These are phyloP conservation scores for Solidago caesia DNA, from an alignment of 129 eudicot genomes.

Conservation along the genomic window DNA sequence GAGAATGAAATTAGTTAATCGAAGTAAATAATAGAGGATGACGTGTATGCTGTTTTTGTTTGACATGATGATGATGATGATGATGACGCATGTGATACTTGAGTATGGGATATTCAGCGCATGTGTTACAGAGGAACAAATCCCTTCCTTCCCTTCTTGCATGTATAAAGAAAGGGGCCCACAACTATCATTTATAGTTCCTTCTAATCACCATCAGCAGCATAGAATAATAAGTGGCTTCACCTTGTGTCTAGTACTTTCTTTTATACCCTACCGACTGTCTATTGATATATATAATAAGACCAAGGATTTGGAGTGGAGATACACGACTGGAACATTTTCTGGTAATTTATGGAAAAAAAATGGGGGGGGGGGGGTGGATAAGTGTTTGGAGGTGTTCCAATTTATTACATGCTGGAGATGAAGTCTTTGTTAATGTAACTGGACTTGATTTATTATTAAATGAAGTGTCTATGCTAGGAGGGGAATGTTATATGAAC, in stretches of 20 bases:
- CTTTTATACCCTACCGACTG: background rate
- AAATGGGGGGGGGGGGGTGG: no score
- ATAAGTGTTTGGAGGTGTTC: conserved; percentile 10
- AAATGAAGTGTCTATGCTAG: background rate
- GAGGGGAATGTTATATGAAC: conserved; percentile 5
- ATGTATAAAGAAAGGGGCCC: conserved; percentile 5
- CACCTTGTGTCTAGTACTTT: background rate
- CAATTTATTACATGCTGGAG: conserved; percentile 1
- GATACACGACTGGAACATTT: background rate
- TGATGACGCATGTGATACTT: no score
- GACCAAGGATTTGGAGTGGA: conserved; percentile 13
- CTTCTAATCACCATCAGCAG: background rate
- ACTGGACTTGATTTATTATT: no score
- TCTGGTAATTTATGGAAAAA: no score
- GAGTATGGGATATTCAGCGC: no score
- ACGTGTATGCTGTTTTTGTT: no score
- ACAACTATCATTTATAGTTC: conserved; percentile 12
- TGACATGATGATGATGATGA: no score
- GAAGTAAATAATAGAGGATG: no score
- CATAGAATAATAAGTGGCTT: conserved; percentile 11
- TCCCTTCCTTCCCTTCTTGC: background rate
- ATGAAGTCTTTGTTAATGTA: background rate
- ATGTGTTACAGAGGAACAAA: background rate
- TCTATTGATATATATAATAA: background rate
- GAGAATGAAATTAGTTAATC: no score